These are phyloP conservation scores for Lupinus albus DNA, from an alignment of 306 rosid genomes.

Conservation along the genomic window DNA sequence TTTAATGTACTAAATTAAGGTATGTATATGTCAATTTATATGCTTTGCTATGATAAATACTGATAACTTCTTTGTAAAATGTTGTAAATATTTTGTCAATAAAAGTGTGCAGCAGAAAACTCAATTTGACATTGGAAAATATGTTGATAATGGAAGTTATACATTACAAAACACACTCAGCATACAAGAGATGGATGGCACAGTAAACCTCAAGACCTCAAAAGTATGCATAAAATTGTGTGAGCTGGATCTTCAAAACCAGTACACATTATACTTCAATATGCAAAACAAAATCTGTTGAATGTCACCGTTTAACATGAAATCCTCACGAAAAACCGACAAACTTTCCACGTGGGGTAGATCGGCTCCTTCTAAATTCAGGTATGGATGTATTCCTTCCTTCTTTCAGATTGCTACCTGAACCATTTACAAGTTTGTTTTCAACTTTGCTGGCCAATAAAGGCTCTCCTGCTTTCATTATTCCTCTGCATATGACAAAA, in stretches of 20 bases:
- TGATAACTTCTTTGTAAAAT: background rate
- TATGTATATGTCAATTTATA: background rate
- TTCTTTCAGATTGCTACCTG: constrained; percentile 57
- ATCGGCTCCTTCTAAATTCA: constrained; percentile 77
- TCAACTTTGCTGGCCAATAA: constrained; percentile 62
- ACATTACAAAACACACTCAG: constrained; percentile 43
- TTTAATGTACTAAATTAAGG: too few relatives aligned
- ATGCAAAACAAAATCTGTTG: background rate
- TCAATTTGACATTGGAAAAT: constrained; percentile 14
- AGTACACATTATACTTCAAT: too few relatives aligned
- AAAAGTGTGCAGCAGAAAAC: constrained; percentile 18
- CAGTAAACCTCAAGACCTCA: constrained; percentile 43
- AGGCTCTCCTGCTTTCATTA: constrained; percentile 55
- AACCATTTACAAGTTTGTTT: constrained; percentile 56
- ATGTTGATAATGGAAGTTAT: constrained; percentile 37
- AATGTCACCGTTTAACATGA: constrained; percentile 2
- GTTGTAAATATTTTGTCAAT: background rate
- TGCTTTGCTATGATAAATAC: background rate
- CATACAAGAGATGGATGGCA: constrained; percentile 35
- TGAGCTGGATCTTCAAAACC: constrained; percentile 44
- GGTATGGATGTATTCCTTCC: constrained; percentile 56
- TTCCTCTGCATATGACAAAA: constrained; percentile 57
- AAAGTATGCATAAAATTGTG: constrained; percentile 42
- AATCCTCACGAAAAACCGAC: constrained; percentile 57
- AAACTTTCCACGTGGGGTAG: constrained; percentile 86